A percentile compares a stretch with the other conserved stretches of the same genome.
phyloP scores from a whole-genome alignment of 2,329 filamentous ascomycete species.

The Penicillium olsonii region DNA sequence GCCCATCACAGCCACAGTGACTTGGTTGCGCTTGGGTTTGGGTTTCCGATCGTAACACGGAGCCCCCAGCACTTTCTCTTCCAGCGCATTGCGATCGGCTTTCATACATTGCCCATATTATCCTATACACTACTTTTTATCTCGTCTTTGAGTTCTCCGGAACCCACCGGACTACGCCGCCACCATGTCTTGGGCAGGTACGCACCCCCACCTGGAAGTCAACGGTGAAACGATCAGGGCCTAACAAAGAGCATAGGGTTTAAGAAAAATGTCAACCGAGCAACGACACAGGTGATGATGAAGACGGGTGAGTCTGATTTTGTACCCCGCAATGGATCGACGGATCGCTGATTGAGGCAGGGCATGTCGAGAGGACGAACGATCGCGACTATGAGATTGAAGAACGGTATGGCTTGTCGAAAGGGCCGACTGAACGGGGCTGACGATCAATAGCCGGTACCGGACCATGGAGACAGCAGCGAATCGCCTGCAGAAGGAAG shows the following conservation, averaged over 20 bases:
- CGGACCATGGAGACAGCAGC: slow-evolving; percentile 96
- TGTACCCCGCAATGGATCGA: slow-evolving; percentile 21
- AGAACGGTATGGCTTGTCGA: slow-evolving; percentile 62
- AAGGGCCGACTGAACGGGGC: slow-evolving; percentile 9
- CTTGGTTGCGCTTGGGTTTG: slow-evolving; percentile 6
- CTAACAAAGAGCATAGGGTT: slow-evolving; percentile 60
- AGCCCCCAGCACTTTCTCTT: background rate
- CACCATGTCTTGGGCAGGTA: slow-evolving; percentile 73
- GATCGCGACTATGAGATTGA: slow-evolving; percentile 99
- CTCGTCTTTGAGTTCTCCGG: background rate
- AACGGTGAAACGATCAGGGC: background rate
- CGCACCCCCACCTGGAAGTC: slow-evolving; percentile 3
- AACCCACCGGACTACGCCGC: slow-evolving; percentile 20
- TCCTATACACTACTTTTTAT: background rate
- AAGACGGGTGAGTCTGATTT: slow-evolving; percentile 70
- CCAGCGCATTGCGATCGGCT: background rate
- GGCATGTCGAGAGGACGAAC: slow-evolving; percentile 97
- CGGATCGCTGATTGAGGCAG: slow-evolving; percentile 41
- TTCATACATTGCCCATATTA: background rate
- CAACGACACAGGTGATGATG: slow-evolving; percentile 99
- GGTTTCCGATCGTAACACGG: background rate
- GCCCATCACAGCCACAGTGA: slow-evolving; percentile 15
- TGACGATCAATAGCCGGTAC: slow-evolving; percentile 69
- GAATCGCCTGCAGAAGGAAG: slow-evolving; percentile 90
- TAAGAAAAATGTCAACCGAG: slow-evolving; percentile 97